These are phyloP conservation scores for Euphorbia lathyris DNA, from an alignment of 345 rosid genomes.

Conservation along the genomic window DNA sequence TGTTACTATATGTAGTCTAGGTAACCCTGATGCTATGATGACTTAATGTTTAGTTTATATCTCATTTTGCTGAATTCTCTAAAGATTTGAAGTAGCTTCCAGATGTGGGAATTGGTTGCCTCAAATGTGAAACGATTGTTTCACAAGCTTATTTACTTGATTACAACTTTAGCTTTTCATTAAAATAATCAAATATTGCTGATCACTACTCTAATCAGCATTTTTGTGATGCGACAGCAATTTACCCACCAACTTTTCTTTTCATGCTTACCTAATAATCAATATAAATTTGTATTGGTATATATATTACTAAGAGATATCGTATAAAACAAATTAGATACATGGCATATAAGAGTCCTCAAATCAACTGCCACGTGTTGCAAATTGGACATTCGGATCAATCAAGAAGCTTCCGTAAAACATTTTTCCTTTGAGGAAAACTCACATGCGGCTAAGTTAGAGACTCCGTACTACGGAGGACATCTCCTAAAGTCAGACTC, in stretches of 20 bases:
- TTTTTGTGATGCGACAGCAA: neutral
- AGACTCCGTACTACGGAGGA: no score
- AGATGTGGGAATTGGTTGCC: conserved; percentile 8
- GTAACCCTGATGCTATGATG: conserved; percentile 13
- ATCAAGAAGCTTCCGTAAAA: no score
- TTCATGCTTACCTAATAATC: neutral
- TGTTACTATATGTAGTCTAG: neutral
- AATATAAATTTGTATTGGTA: no score
- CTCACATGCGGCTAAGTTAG: no score
- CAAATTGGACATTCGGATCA: no score
- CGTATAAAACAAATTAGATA: no score
- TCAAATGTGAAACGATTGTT: neutral
- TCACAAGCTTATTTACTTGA: neutral
- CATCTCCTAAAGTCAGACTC: no score
- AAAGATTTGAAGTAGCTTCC: neutral
- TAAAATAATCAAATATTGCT: neutral
- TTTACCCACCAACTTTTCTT: neutral
- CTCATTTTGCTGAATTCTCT: neutral
- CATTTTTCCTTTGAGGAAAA: no score
- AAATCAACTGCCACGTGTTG: no score
- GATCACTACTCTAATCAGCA: neutral
- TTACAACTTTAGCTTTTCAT: neutral
- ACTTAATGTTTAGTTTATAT: neutral
- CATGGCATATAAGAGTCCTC: no score
- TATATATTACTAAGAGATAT: no score